A percentile compares a stretch with the other conserved stretches of the same genome.
Conservation (phyloP, 345 rosid genomes). For the Eutrema japonicum region DNA sequence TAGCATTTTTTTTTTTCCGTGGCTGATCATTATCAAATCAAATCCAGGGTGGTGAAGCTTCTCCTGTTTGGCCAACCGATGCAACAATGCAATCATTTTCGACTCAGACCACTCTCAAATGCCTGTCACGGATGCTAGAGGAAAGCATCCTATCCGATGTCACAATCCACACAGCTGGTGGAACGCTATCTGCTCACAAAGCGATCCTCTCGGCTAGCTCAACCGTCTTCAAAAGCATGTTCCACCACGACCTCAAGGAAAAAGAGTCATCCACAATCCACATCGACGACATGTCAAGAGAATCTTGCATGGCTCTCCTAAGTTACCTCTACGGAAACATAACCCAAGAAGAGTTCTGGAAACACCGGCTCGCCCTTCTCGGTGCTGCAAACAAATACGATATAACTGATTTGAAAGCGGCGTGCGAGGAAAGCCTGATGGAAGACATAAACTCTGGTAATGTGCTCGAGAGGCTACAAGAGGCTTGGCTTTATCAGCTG, state of each 20-base stretch:
- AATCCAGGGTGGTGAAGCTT: slow-evolving; percentile 68
- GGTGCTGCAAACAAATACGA: slow-evolving; percentile 91
- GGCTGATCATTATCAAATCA: background rate
- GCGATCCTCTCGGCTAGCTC: slow-evolving; percentile 88
- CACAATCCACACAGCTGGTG: slow-evolving; percentile 74
- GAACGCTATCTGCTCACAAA: slow-evolving; percentile 79
- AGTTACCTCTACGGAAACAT: slow-evolving; percentile 83
- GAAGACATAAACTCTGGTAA: slow-evolving; percentile 83
- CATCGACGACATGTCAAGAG: slow-evolving; percentile 84
- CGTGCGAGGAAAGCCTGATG: slow-evolving; percentile 87
- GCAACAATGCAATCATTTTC: slow-evolving; percentile 67
- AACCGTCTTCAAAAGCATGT: slow-evolving; percentile 90
- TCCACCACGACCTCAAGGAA: slow-evolving; percentile 85
- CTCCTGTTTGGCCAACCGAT: slow-evolving; percentile 74
- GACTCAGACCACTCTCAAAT: slow-evolving; percentile 62
- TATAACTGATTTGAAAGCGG: slow-evolving; percentile 68
- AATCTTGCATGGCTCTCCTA: slow-evolving; percentile 81
- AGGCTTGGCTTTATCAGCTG: slow-evolving; percentile 90
- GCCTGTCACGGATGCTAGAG: slow-evolving; percentile 86
- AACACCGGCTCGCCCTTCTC: slow-evolving; percentile 73
- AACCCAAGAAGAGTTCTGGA: slow-evolving; percentile 86
- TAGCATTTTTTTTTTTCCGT: background rate
- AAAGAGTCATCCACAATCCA: slow-evolving; percentile 80
- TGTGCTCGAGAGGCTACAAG: slow-evolving; percentile 88
- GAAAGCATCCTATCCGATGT: slow-evolving; percentile 80